Evolutionary conservation across 148 eudicot species (phyloP).

Genomic region (Nepenthes gracilis): DNA sequence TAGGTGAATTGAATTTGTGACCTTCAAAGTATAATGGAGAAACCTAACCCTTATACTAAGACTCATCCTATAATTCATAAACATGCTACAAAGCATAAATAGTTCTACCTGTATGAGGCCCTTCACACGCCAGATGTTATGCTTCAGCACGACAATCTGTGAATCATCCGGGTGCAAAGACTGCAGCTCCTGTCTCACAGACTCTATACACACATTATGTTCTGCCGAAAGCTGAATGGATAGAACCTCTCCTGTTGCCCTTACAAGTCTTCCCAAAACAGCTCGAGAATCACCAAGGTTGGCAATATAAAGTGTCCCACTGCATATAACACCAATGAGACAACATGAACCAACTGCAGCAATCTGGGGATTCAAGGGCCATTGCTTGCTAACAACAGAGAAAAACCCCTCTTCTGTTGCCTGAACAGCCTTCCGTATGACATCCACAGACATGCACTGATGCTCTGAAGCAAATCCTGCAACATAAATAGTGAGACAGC

Average conservation of each 20-base stretch:
- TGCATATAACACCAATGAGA: conserved; percentile 55
- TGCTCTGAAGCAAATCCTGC: conserved; percentile 69
- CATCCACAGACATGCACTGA: conserved; percentile 61
- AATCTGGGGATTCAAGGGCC: conserved; percentile 63
- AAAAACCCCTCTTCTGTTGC: conserved; percentile 80
- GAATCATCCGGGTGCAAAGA: conserved; percentile 77
- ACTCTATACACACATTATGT: conserved; percentile 67
- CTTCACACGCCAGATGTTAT: conserved; percentile 87
- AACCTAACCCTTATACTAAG: too few relatives aligned
- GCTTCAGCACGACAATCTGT: conserved; percentile 71
- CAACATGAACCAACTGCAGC: conserved; percentile 89
- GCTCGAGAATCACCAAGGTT: conserved; percentile 85
- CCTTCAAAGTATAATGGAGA: too few relatives aligned
- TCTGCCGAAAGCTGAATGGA: conserved; percentile 69
- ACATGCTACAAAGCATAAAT: too few relatives aligned
- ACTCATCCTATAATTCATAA: too few relatives aligned
- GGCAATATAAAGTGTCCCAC: conserved; percentile 52
- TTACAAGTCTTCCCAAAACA: conserved; percentile 65
- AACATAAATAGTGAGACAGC: not conserved
- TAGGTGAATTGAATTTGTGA: too few relatives aligned
- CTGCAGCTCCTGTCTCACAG: conserved; percentile 65
- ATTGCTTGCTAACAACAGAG: conserved; percentile 59
- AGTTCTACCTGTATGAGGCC: conserved; percentile 67
- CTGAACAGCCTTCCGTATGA: conserved; percentile 63
- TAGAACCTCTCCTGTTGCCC: conserved; percentile 64